Conservation (phyloP, 192 early-diverging fungal species). For the Entomortierella parvispora region DNA sequence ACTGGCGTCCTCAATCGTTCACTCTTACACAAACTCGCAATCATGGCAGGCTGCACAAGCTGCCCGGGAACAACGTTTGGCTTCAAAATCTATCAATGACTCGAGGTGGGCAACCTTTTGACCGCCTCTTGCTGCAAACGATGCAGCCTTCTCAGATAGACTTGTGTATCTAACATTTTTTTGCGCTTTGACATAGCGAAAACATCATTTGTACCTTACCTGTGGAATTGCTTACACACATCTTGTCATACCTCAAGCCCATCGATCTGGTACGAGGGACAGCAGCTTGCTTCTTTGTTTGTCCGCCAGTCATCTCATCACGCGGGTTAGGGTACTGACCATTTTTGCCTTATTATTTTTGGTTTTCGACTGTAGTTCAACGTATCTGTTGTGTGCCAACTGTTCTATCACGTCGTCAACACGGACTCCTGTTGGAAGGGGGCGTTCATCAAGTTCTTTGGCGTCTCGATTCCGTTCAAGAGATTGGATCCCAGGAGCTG, state of each 20-base stretch:
- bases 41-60: slow-evolving; percentile 41
- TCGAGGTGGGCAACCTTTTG: slow-evolving; percentile 16
- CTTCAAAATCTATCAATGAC: slow-evolving; percentile 21
- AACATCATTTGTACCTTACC: slow-evolving; percentile 37
- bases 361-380: slow-evolving; percentile 11
- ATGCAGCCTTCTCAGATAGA: too few species aligned
- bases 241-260: slow-evolving; percentile 41
- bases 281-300: background rate
- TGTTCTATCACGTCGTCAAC: slow-evolving; percentile 48
- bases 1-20: slow-evolving; percentile 37
- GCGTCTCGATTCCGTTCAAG: slow-evolving; percentile 37
- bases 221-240: slow-evolving; percentile 38
- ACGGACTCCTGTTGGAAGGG: slow-evolving; percentile 49
- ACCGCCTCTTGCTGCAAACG: too few species aligned
- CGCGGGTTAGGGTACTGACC: background rate
- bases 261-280: slow-evolving; percentile 20
- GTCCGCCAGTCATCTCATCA: too few species aligned
- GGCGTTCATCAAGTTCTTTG: slow-evolving; percentile 49
- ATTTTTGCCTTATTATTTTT: background rate
- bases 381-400: slow-evolving; percentile 23
- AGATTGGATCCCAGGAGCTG: slow-evolving; percentile 45
- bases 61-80: slow-evolving; percentile 37
- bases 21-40: slow-evolving; percentile 28
- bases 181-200: too few species aligned
- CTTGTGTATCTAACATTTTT: too few species aligned